Base-by-base conservation (phyloP, 495 filamentous ascomycete genomes). In the Annulohypoxylon maeteangense region DNA sequence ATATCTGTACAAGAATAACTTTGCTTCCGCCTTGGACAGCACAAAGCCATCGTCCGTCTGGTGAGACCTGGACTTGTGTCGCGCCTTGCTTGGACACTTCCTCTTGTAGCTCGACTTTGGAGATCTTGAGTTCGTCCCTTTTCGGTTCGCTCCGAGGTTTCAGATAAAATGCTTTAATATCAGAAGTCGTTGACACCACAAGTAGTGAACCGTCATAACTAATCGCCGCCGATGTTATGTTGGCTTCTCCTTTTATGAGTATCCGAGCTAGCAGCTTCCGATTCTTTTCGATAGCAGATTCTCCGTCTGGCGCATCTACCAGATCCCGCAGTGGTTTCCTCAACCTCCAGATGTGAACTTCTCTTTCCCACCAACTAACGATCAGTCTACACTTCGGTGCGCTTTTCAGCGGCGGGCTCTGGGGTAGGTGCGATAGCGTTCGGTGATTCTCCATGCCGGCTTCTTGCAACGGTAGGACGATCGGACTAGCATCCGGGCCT, bases 291-390 rank as follows among this genome's bases (percentile, higher is more conserved):
- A 81, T 59, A 44, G 76, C 74, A 14, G 75, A 67, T 7, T 81
- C 78, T 16, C 71, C 72, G 7, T 81, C 77, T 3, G 78, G 71
- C 54, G 62, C 74, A 14, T 78, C 82, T 68, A 86, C 79, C 29
- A 86, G 77, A 40, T 84, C 79, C 12, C 80, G 78, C 53, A 85
- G 78, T 48, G 85, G 78, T 76, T 79, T 77, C 76, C 48, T 83
- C 12, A 94, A 75, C 45, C 88, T 87, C 94, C 94, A 99, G 65
- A 99, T 88, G 65, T 88, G 88, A 23, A 98, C 81, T 72, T 97
- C 92, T 67, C 90, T 86, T 58, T 95, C 92, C 95, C 95, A 99
- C 90, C 93, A 98, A 74, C 92, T 93, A 80, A 95, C 87, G 10
- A 99, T 80, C 16, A 97, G 78, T 36, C 95, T 86, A 31, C 87